Base-by-base conservation (phyloP, 1,284 basidiomycete species). In the Cryptococcus amylolentus region DNA sequence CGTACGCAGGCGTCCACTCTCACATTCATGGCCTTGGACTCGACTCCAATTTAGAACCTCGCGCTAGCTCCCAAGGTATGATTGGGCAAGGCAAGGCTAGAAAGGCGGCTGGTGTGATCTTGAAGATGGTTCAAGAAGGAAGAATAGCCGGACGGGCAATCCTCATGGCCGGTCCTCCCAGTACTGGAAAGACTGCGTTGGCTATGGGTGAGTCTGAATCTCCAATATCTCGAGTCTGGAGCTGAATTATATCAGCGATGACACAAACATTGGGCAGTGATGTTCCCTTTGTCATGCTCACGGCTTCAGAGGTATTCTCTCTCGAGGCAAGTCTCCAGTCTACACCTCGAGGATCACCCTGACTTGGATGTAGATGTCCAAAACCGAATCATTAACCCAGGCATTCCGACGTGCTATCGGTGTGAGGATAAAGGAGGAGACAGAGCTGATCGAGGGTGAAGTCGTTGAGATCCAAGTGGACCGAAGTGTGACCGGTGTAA, bases 391-490 rank as follows among this genome's bases (percentile, higher is more conserved):
- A 35, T 83, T 98, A 61, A 98, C 92, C 2, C 95, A 98, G 77
- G 92, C 94, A 0, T 92, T 98, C 79, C 83, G 94, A 67, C 81
- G 93, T 66, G 92, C 91, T 68, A 98, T 98, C 71, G 95, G 95
- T 37, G 92, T 98, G 0, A 83, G 94, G 51, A 98, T 98, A 74
- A 95, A 91, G 76, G 95, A 98, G 75, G 95, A 98, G 80, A 91
- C 90, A 3, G 95, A 98, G 75, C 84, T 98, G 47, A 94, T 98
- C 61, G 92, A 97, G 76, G 95, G 96, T 57, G 96, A 98, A 76
- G 92, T 98, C 1, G 93, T 98, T 10, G 95, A 99, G 78, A 94
- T 98, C 66, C 93, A 97, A 76, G 95, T 98, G 66, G 94, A 98
- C 81, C 83, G 95, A 47, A 95, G 91, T 78, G 80, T 98, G 51